Conservation (phyloP, 169 alveolate genomes). For the Plasmodium gaboni region DNA sequence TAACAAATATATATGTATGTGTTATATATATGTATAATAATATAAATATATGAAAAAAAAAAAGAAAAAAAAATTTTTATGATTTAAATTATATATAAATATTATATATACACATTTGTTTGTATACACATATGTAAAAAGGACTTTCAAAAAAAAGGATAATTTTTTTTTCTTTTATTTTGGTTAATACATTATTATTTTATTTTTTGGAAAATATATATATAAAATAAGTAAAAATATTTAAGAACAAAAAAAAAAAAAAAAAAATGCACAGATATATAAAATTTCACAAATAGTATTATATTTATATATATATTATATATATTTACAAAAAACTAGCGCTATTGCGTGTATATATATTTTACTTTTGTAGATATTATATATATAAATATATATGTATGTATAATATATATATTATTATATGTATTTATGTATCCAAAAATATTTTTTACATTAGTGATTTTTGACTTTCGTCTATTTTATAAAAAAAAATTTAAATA, state of each 20-base stretch:
- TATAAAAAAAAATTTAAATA: not conserved
- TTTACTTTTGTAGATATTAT: conserved; percentile 18
- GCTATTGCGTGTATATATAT: conserved; percentile 52
- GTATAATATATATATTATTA: too few species aligned
- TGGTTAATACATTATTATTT: conserved; percentile 3
- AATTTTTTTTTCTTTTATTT: conserved; percentile 8
- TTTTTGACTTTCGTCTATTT: conserved; percentile 13
- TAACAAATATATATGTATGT: too few species aligned
- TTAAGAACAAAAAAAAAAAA: conserved; percentile 15
- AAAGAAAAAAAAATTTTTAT: too few species aligned
- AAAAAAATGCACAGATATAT: conserved; percentile 10
- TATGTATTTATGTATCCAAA: conserved; percentile 6
- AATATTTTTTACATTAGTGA: conserved; percentile 15
- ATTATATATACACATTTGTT: too few species aligned
- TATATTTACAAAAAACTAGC: conserved; percentile 29
- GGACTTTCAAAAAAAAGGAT: not conserved
- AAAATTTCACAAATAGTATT: conserved; percentile 11
- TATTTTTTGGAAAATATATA: not conserved
- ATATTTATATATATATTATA: not conserved
- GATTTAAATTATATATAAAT: too few species aligned
- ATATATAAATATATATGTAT: too few species aligned
- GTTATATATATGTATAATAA: too few species aligned
- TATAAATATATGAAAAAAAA: too few species aligned
- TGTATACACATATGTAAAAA: too few species aligned
- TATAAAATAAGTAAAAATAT: not conserved